These are phyloP conservation scores for Selaginella moellendorffii DNA, from an alignment of 75 land plant species.

Conservation along the genomic window DNA sequence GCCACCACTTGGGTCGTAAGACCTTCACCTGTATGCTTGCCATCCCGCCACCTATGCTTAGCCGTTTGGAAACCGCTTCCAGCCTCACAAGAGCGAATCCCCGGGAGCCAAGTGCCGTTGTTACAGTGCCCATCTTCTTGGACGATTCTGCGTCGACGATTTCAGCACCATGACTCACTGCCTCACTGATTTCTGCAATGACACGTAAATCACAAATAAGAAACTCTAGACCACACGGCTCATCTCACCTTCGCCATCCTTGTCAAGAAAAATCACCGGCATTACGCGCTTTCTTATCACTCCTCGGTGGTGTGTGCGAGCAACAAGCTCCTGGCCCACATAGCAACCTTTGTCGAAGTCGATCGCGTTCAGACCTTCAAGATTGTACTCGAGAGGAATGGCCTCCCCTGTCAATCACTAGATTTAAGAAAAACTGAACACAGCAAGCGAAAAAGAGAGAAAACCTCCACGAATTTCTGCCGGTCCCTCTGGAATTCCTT, in stretches of 20 bases:
- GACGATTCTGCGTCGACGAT: no score
- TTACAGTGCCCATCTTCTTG: no score
- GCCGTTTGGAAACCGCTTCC: slow-evolving; percentile 45
- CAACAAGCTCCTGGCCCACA: slow-evolving; percentile 78
- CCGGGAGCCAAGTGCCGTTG: slow-evolving; percentile 54
- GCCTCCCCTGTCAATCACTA: slow-evolving; percentile 49
- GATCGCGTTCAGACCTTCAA: slow-evolving; percentile 63
- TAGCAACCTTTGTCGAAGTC: slow-evolving; percentile 96
- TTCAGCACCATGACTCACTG: no score
- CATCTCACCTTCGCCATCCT: slow-evolving; percentile 72
- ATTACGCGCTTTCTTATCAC: slow-evolving; percentile 78
- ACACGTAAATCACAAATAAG: no score
- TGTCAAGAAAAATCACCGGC: slow-evolving; percentile 49
- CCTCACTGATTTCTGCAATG: no score
- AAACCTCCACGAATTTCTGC: no score
- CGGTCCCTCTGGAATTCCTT: no score
- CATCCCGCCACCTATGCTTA: slow-evolving; percentile 26
- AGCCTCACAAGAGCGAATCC: slow-evolving; percentile 59
- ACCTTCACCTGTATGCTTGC: slow-evolving; percentile 42
- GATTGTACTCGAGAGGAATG: slow-evolving; percentile 84
- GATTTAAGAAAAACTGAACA: not conserved
- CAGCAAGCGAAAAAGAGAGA: no score
- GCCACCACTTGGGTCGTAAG: slow-evolving; percentile 84
- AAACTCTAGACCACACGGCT: no score
- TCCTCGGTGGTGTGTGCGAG: slow-evolving; percentile 94